These are phyloP conservation scores for Cladosporium sp. DNA, from an alignment of 2,329 filamentous ascomycete genomes.

Conservation along the genomic window DNA sequence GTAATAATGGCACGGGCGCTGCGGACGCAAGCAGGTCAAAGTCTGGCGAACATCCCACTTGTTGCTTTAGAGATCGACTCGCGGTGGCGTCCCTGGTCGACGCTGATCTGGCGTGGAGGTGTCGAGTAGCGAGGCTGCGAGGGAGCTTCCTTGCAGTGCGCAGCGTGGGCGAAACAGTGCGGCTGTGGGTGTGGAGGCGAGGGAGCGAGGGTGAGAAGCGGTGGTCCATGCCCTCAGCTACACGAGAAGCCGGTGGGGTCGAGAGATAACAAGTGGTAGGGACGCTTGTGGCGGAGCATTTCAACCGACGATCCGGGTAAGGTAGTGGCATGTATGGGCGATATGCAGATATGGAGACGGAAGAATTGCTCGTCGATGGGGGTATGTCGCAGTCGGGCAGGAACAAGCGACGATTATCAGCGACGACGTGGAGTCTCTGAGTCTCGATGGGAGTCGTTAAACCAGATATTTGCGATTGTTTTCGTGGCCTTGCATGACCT, in stretches of 20 bases:
- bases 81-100: not conserved
- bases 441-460: not conserved
- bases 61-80: slow-evolving; percentile 1
- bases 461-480: not conserved
- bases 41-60: slow-evolving; percentile 1
- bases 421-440: slow-evolving; percentile 8
- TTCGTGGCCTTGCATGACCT: not conserved
- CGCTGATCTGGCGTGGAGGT: slow-evolving; percentile 7
- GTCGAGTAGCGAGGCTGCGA: not conserved
- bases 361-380: not conserved
- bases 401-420: not conserved
- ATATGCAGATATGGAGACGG: not conserved
- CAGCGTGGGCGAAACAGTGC: not conserved
- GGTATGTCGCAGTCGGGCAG: not conserved
- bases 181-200: not conserved
- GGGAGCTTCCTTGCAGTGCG: not conserved
- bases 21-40: too few species aligned
- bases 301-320: slow-evolving; percentile 9
- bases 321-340: not conserved
- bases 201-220: not conserved
- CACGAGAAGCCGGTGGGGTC: slow-evolving; percentile 8
- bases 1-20: too few species aligned
- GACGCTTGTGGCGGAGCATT: slow-evolving; percentile 9
- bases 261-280: slow-evolving; percentile 4
- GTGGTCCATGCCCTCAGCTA: slow-evolving; percentile 2